Evolutionary conservation across 169 alveolate species (phyloP).

Genomic region (Cryptosporidium felis): DNA sequence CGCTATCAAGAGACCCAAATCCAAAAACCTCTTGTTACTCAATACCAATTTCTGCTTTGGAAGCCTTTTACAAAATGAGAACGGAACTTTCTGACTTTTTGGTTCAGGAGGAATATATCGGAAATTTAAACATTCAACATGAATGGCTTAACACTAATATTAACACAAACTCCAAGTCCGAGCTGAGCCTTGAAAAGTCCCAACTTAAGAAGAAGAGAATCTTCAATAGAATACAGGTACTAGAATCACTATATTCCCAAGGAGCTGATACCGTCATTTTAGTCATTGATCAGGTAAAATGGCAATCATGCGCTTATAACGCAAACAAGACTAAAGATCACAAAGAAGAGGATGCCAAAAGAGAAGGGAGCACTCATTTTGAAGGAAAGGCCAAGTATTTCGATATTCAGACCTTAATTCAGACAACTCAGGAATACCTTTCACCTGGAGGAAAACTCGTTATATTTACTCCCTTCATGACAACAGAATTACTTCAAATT

Average conservation of each 20-base stretch:
- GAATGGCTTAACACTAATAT: conserved; percentile 40
- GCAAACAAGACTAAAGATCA: neutral
- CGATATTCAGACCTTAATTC: neutral
- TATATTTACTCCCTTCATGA: conserved; percentile 57
- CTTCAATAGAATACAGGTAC: neutral
- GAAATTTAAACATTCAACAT: conserved; percentile 3
- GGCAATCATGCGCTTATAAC: neutral
- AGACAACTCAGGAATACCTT: conserved; percentile 47
- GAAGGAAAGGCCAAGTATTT: neutral
- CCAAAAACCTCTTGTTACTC: conserved; percentile 20
- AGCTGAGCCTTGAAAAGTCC: neutral
- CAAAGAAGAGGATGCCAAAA: neutral
- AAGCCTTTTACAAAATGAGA: neutral
- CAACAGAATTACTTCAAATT: conserved; percentile 48
- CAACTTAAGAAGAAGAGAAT: conserved; percentile 32
- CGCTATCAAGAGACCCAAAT: neutral
- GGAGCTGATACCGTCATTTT: conserved; percentile 53
- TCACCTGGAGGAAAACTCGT: conserved; percentile 55
- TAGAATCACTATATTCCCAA: conserved; percentile 11
- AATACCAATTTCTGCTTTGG: conserved; percentile 59
- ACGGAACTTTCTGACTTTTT: neutral
- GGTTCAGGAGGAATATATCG: neutral
- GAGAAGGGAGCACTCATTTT: too few relatives aligned
- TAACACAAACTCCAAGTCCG: neutral
- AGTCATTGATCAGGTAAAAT: conserved; percentile 36